These are phyloP conservation scores for Periconia sp. DNA, from an alignment of 2,329 filamentous ascomycete genomes.

Conservation along the genomic window DNA sequence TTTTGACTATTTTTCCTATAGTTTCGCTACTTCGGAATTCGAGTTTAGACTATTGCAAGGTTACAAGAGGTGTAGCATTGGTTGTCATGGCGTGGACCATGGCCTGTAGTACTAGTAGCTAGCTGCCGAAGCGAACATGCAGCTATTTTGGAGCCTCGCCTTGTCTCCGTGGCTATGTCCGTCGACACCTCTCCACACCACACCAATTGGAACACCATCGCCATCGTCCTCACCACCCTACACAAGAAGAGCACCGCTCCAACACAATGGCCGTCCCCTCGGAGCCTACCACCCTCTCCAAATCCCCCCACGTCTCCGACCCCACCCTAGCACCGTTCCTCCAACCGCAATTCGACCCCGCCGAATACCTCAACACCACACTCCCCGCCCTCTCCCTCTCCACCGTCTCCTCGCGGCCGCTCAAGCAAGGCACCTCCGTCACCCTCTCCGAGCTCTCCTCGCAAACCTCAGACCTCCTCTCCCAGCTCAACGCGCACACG, in stretches of 20 bases:
- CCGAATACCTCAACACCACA: slow-evolving; percentile 78
- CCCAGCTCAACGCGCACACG: slow-evolving; percentile 86
- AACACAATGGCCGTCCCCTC: neutral
- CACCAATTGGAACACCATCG: no score
- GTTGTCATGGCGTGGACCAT: neutral
- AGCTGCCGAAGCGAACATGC: slow-evolving; percentile 13
- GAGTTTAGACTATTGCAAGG: no score
- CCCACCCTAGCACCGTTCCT: slow-evolving; percentile 75
- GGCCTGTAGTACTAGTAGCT: slow-evolving; percentile 5
- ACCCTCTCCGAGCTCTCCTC: slow-evolving; percentile 75
- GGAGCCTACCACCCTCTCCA: slow-evolving; percentile 8
- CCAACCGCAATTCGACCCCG: slow-evolving; percentile 75
- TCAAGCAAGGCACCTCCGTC: slow-evolving; percentile 48
- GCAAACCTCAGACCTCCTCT: slow-evolving; percentile 80
- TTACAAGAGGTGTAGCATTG: no score
- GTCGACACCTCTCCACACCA: neutral
- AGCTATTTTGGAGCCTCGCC: neutral
- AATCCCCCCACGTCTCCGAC: slow-evolving; percentile 65
- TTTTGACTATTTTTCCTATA: no score
- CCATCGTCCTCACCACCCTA: neutral
- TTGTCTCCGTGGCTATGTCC: neutral
- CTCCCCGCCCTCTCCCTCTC: slow-evolving; percentile 67
- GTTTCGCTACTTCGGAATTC: no score
- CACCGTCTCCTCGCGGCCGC: slow-evolving; percentile 43
- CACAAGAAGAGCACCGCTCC: neutral